phyloP scores from a whole-genome alignment of 192 early-diverging fungal species.

The Allomyces javanicus region DNA sequence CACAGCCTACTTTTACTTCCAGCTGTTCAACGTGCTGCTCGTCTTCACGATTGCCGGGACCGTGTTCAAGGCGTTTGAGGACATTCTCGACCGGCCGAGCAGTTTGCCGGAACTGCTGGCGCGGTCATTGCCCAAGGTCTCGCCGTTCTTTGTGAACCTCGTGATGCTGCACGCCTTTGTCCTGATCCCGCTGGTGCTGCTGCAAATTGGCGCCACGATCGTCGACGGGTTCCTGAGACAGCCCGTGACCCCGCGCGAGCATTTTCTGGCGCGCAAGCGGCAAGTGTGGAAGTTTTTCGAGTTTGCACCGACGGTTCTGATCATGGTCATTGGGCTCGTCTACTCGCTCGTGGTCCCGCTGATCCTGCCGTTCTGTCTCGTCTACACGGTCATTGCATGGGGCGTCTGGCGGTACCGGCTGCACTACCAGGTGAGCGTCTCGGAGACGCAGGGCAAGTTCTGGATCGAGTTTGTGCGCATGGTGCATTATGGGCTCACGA shows the following conservation, averaged over 20 bases:
- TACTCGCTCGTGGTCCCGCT: constrained; percentile 58
- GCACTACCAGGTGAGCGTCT: constrained; percentile 25
- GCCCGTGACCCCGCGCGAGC: constrained; percentile 57
- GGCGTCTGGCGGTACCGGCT: constrained; percentile 56
- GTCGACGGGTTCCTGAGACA: constrained; percentile 25
- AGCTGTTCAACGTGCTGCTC: constrained; percentile 53
- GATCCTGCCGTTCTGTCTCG: constrained; percentile 43
- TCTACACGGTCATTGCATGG: constrained; percentile 46
- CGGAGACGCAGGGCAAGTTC: not conserved
- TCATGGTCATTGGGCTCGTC: constrained; percentile 49
- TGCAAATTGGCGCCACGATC: constrained; percentile 43
- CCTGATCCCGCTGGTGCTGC: constrained; percentile 43
- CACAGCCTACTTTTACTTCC: constrained; percentile 52
- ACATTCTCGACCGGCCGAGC: constrained; percentile 41
- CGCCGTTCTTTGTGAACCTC: constrained; percentile 63
- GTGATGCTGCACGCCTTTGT: constrained; percentile 51
- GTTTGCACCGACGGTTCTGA: constrained; percentile 37
- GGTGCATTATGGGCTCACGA: constrained; percentile 42
- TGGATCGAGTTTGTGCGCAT: constrained; percentile 22
- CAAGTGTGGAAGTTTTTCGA: constrained; percentile 51
- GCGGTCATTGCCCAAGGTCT: constrained; percentile 38
- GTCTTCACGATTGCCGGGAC: constrained; percentile 56
- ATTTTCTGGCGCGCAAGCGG: constrained; percentile 46
- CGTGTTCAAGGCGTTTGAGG: constrained; percentile 33
- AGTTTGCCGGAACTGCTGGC: constrained; percentile 42